These are phyloP conservation scores for Mucor indicus DNA, from an alignment of 371 early-diverging fungal species.

Conservation along the genomic window DNA sequence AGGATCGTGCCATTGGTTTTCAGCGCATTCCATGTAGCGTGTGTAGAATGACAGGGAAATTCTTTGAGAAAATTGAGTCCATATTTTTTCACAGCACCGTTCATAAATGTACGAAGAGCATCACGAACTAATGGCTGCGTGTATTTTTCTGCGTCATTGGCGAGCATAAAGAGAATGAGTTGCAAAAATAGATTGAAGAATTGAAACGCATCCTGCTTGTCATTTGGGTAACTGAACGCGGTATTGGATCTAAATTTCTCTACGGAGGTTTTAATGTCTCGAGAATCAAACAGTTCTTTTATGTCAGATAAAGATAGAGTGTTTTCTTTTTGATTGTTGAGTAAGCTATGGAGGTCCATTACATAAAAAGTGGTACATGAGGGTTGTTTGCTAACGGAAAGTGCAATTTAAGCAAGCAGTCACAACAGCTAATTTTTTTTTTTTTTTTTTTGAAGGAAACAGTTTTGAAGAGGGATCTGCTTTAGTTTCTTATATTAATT, in stretches of 20 bases:
- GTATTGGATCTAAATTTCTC: constrained; percentile 22
- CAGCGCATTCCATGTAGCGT: constrained; percentile 24
- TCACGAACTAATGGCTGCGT: constrained; percentile 22
- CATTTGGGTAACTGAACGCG: constrained; percentile 20
- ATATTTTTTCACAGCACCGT: constrained; percentile 22
- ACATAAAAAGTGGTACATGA: no score
- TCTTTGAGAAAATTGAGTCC: constrained; percentile 26
- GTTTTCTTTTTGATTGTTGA: constrained; percentile 26
- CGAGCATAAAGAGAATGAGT: constrained; percentile 26
- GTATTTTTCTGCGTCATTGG: constrained; percentile 21
- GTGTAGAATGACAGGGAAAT: constrained; percentile 20
- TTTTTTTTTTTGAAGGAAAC: no score
- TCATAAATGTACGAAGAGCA: constrained; percentile 33
- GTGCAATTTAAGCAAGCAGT: no score
- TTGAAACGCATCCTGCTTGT: constrained; percentile 18
- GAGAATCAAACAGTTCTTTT: constrained; percentile 8
- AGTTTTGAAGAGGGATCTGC: no score
- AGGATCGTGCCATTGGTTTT: constrained; percentile 26
- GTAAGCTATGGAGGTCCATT: constrained; percentile 41
- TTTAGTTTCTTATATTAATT: constrained; percentile 1
- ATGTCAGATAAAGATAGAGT: constrained; percentile 20
- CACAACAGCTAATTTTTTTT: no score
- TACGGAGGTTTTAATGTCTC: constrained; percentile 17
- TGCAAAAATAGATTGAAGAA: constrained; percentile 39
- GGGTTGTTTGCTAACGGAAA: no score